Base-by-base conservation (phyloP, 495 filamentous ascomycete genomes). In the Astrothelium subdiscretum region DNA sequence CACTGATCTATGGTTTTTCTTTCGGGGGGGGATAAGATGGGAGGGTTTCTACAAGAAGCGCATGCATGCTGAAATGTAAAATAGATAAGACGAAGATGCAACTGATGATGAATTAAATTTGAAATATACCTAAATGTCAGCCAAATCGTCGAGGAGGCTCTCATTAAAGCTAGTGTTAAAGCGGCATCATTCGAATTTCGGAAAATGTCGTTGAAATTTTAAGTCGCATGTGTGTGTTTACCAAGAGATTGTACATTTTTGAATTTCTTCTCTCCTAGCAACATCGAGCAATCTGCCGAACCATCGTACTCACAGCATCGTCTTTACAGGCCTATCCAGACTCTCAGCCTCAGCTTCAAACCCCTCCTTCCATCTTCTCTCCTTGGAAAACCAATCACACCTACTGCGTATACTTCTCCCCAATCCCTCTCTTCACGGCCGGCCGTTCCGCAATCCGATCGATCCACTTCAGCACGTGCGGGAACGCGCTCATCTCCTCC, bases 381-480 rank as follows among this genome's bases (percentile, higher is more conserved):
- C 58, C n/a, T 3, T 18, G 20, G n/a, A n/a, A 59, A 22, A 42
- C 13, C 12, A n/a, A 29, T 22, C 32, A 15, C 35, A 26, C 22
- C 63, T 62, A 58, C 59, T 60, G 65, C 20, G 31, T 65, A 66
- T 80, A 81, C 58, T 75, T 75, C 57, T 78, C 70, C 0, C 78
- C 75, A 60, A 74, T 76, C 13, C 79, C 80, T 59, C 72, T 76
- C 69, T 81, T 71, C 20, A 81, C 80, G 13, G 80, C 80, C 31
- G 75, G 68, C 20, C 80, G 68, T 62, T 74, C 74, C 10, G 75
- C 76, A 71, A 83, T 79, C 4, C 79, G 66, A 58, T 79, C 79
- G 67, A 83, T 74, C 79, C 79, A 83, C 66, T 80, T 73, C 43
- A 82, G 57, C 59, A 83, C 38, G 69, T 82, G 77, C 31, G 80